Percentiles rank a stretch among this genome's conserved stretches.
Conservation (phyloP, 192 early-diverging fungal species). For the Obelidium mucronatum region DNA sequence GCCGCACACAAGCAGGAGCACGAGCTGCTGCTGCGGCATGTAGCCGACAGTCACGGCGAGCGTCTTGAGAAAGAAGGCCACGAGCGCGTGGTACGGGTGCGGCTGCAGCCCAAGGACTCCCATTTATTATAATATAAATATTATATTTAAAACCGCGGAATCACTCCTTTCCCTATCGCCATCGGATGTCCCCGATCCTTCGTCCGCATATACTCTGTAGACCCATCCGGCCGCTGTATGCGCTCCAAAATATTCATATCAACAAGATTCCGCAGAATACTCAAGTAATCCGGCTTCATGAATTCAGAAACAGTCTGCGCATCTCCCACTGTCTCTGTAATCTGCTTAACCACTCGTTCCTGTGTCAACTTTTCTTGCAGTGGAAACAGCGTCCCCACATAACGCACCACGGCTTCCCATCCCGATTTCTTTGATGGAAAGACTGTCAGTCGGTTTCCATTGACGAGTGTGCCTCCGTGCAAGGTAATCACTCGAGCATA, state of each 20-base stretch:
- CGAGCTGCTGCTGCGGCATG: constrained; percentile 8
- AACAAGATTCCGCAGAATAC: background rate
- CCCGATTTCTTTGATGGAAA: background rate
- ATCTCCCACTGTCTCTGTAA: background rate
- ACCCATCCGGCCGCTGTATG: background rate
- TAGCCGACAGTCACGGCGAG: background rate
- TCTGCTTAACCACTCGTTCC: background rate
- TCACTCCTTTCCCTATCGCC: background rate
- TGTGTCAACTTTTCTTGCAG: background rate
- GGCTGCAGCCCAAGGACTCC: background rate
- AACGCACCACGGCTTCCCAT: background rate
- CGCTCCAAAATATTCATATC: background rate
- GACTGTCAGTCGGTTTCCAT: background rate
- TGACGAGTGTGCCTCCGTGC: background rate
- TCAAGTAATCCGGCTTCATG: background rate
- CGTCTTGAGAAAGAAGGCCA: constrained; percentile 19
- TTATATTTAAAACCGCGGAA: background rate
- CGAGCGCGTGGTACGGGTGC: constrained; percentile 8
- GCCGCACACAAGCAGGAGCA: constrained; percentile 12
- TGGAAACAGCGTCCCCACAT: background rate
- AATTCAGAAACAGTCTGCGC: background rate
- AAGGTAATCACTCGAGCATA: background rate
- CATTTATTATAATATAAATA: background rate
- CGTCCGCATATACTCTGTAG: background rate
- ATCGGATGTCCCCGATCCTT: background rate